These are phyloP conservation scores for Aureobasidium sp. DNA, from an alignment of 2,329 filamentous ascomycete genomes.

Conservation along the genomic window DNA sequence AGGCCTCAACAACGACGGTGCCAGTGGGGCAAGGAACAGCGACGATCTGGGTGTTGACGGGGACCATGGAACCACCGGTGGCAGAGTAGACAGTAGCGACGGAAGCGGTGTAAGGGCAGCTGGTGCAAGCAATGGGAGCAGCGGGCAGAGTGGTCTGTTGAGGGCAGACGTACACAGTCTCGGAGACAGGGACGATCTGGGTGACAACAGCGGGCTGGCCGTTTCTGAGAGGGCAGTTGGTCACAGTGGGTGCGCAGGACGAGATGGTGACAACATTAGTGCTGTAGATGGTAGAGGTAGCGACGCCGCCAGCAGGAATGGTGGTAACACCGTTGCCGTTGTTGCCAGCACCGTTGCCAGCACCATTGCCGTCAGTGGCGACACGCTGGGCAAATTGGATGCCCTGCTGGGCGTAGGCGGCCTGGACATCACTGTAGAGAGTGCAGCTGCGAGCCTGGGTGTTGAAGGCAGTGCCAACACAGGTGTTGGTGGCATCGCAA, in stretches of 20 bases:
- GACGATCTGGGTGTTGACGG: background rate
- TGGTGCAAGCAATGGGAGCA: constrained; percentile 12
- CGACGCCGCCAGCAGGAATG: background rate
- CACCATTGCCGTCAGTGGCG: background rate
- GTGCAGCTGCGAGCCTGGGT: constrained; percentile 30
- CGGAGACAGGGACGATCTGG: background rate
- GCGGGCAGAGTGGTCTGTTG: background rate
- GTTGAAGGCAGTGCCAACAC: constrained; percentile 41
- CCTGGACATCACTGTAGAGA: constrained; percentile 13
- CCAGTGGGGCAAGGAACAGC: background rate
- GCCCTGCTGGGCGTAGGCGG: background rate
- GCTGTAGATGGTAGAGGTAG: constrained; percentile 18
- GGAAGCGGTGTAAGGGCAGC: constrained; percentile 12
- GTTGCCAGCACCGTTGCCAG: background rate
- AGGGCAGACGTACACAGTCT: constrained; percentile 13
- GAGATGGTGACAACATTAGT: constrained; percentile 19
- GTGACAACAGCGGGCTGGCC: background rate
- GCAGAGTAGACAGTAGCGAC: constrained; percentile 12
- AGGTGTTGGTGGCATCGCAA: constrained; percentile 26
- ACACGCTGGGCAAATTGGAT: constrained; percentile 14
- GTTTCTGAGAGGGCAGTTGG: constrained; percentile 14
- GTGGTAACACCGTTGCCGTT: background rate
- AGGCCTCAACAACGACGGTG: background rate
- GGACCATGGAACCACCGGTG: background rate
- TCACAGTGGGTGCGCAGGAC: constrained; percentile 18